phyloP scores from a whole-genome alignment of 2,329 filamentous ascomycete genomes.

The Claviceps purpurea region DNA sequence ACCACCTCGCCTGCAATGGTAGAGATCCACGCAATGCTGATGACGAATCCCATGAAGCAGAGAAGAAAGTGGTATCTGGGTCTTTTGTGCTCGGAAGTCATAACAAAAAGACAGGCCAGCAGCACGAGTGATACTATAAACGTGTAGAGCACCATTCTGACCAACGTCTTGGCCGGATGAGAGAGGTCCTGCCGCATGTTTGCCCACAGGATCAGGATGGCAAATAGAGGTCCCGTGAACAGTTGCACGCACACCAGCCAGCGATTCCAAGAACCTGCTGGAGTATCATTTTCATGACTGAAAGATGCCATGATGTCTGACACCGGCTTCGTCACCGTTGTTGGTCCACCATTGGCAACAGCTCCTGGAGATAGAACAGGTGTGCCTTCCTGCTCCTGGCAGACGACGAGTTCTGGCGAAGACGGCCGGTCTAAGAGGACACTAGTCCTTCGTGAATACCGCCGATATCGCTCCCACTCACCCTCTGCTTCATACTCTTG shows the following conservation, averaged over 20 bases:
- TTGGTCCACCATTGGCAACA: background rate
- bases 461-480: constrained; percentile 47
- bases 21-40: constrained; percentile 91
- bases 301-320: constrained; percentile 18
- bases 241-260: constrained; percentile 82
- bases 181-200: constrained; percentile 47
- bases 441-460: constrained; percentile 26
- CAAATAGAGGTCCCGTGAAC: constrained; percentile 76
- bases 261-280: constrained; percentile 60
- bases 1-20: constrained; percentile 94
- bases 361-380: constrained; percentile 6
- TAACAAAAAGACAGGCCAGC: constrained; percentile 51
- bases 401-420: constrained; percentile 6
- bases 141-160: constrained; percentile 47
- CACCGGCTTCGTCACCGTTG: constrained; percentile 14
- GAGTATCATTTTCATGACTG: constrained; percentile 23
- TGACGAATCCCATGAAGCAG: constrained; percentile 80
- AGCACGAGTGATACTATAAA: constrained; percentile 56
- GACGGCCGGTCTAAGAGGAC: constrained; percentile 3
- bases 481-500: constrained; percentile 28
- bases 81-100: constrained; percentile 53
- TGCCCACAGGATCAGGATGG: constrained; percentile 62
- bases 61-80: constrained; percentile 65
- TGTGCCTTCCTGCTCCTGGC: constrained; percentile 11
- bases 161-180: constrained; percentile 35